Evolutionary conservation across 257 asterid species (phyloP).

Genomic region (Solanum ahanhuiri): DNA sequence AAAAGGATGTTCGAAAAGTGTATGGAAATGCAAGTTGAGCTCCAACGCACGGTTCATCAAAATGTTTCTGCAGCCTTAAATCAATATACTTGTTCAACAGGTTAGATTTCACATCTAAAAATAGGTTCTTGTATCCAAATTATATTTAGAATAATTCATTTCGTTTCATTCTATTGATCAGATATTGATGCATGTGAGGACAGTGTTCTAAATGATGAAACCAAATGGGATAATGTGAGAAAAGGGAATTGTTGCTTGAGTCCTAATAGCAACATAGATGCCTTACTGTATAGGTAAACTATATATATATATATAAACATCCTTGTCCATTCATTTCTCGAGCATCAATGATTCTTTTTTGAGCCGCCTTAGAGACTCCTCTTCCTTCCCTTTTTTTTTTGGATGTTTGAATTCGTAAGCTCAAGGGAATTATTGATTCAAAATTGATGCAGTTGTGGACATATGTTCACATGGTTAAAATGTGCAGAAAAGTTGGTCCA

Average conservation of each 20-base stretch:
- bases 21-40: conserved; percentile 78
- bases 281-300: conserved; percentile 68
- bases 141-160: not conserved
- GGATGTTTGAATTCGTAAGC: not conserved
- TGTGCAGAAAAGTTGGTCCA: conserved; percentile 62
- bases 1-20: conserved; percentile 51
- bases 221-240: conserved; percentile 56
- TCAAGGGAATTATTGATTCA: not conserved
- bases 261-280: conserved; percentile 39
- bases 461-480: conserved; percentile 71
- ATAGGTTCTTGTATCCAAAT: not conserved
- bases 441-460: conserved; percentile 59
- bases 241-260: conserved; percentile 84
- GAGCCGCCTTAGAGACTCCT: not conserved
- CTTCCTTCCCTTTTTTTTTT: not conserved
- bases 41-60: conserved; percentile 57
- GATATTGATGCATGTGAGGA: conserved; percentile 26
- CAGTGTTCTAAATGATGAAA: conserved; percentile 23
- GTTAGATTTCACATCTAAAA: conserved; percentile 14
- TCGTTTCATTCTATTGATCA: not conserved
- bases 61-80: conserved; percentile 80
- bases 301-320: not conserved
- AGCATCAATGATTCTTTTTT: not conserved
- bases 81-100: conserved; percentile 32
- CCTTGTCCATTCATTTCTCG: not conserved